Evolutionary conservation across 2,329 filamentous ascomycete genomes (phyloP).

Genomic region (Aspergillus felis): DNA sequence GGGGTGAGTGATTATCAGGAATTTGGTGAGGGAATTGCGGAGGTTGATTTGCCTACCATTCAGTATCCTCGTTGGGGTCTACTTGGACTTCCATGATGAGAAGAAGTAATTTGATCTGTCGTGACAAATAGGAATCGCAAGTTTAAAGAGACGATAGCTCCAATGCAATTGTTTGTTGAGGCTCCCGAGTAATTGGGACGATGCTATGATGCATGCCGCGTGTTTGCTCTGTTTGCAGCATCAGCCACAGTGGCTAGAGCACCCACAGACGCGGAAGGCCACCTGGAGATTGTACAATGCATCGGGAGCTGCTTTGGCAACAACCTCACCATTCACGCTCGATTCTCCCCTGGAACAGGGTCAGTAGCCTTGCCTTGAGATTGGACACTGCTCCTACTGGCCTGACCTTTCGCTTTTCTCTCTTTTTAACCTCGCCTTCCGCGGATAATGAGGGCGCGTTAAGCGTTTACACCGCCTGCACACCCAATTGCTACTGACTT

Average conservation of each 20-base stretch:
- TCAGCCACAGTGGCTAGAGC: constrained; percentile 22
- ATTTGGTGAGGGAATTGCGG: constrained; percentile 9
- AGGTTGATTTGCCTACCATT: constrained; percentile 63
- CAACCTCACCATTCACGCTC: constrained; percentile 11
- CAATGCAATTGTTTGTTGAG: constrained; percentile 6
- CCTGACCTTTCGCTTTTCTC: not conserved
- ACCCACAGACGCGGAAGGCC: constrained; percentile 37
- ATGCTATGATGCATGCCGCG: constrained; percentile 25
- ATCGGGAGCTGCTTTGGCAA: constrained; percentile 15
- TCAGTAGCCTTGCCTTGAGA: not conserved
- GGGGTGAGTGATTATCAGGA: constrained; percentile 11
- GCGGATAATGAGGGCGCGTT: constrained; percentile 32
- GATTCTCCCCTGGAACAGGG: constrained; percentile 1
- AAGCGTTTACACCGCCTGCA: constrained; percentile 21
- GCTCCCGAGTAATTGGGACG: not conserved
- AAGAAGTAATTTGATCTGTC: constrained; percentile 21
- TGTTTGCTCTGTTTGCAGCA: constrained; percentile 38
- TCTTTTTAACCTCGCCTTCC: not conserved
- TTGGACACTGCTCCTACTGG: constrained; percentile 10
- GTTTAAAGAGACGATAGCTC: constrained; percentile 2
- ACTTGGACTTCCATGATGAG: constrained; percentile 69
- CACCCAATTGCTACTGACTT: constrained; percentile 11
- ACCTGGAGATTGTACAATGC: constrained; percentile 31
- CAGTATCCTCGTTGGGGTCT: constrained; percentile 93
- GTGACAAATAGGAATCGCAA: not conserved